Base-by-base conservation (phyloP, 2,329 filamentous ascomycete species). In the Diaporthe sp. region DNA sequence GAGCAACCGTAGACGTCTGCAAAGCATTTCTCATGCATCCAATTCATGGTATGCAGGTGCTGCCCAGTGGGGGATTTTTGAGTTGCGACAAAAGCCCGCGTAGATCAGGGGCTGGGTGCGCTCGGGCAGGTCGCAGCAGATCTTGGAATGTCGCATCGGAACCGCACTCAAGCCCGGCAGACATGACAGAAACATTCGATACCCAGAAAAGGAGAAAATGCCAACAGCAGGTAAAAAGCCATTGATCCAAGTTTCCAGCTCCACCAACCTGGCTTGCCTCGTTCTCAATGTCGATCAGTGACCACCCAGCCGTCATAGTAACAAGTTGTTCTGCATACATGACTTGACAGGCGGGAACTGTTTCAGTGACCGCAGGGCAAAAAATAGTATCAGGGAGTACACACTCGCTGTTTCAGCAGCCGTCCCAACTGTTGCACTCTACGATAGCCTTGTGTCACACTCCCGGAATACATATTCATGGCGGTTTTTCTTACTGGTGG, bases 91-190 rank as follows among this genome's bases (percentile, higher is more conserved):
- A 42, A 34, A 70, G 65, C 25, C 49, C 22, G 10, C n/a, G 65
- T n/a, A 70, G 65, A 70, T 70, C 65, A 70, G 65, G 65, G 65
- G 65, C 65, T 55, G 46, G 46, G 46, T 70, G 65, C 49, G 49
- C 65, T 55, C 65, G 34, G 65, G 46, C 65, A 70, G 46, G 31
- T 70, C 46, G 37, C 31, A 70, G 65, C 34, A 70, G 22, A 53
- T 42, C 65, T 51, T 42, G 34, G 49, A 22, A 9, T 39, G 49
- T 55, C 22, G 49, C 65, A 70, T 31, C 49, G 65, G 22, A 28
- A 42, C 61, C 25, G 15, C n/a, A 25, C 31, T 28, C 13, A 19
- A 68, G 22, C 46, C 46, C 15, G 22, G 22, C 39, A 46, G 31
- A 34, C 28, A 51, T 4, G 8, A 19, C 13, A 44, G 37, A 62